Conservation (phyloP, 1,284 basidiomycete species). For the Ganoderma lucidum region DNA sequence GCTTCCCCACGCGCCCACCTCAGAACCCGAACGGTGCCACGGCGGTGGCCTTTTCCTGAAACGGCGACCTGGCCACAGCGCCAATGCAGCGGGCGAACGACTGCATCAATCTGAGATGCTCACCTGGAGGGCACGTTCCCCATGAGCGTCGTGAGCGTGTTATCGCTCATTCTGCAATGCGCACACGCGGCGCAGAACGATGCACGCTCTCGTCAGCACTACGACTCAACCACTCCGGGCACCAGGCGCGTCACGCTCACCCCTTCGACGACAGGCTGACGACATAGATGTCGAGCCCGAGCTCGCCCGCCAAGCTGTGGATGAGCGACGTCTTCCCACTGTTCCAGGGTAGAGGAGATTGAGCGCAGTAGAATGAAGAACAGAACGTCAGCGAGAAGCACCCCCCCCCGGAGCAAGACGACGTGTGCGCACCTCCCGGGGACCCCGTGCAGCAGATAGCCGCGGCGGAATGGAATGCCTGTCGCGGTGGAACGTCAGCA, state of each 20-base stretch:
- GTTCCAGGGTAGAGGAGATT: constrained; percentile 29
- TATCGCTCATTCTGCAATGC: constrained; percentile 80
- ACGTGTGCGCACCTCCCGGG: constrained; percentile 71
- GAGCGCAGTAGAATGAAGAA: constrained; percentile 21
- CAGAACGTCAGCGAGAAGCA: neutral
- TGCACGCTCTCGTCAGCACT: constrained; percentile 21
- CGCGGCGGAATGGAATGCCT: constrained; percentile 88
- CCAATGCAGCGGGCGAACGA: neutral
- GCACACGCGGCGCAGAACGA: neutral
- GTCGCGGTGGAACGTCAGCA: constrained; percentile 23
- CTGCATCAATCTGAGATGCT: constrained; percentile 18
- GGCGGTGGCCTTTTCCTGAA: neutral
- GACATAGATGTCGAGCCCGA: constrained; percentile 89
- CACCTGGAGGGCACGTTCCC: constrained; percentile 84
- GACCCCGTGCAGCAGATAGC: constrained; percentile 85
- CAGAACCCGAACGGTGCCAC: no score
- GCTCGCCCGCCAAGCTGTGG: constrained; percentile 85
- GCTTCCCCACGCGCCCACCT: neutral
- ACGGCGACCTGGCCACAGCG: constrained; percentile 15
- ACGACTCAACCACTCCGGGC: neutral
- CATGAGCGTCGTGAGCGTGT: constrained; percentile 83
- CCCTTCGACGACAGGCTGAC: constrained; percentile 86
- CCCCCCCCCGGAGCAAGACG: constrained; percentile 13
- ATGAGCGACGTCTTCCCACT: constrained; percentile 87
- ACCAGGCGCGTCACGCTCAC: constrained; percentile 48